Evolutionary conservation across 2,329 filamentous ascomycete genomes (phyloP).

Genomic region (Penicillium polonicum): DNA sequence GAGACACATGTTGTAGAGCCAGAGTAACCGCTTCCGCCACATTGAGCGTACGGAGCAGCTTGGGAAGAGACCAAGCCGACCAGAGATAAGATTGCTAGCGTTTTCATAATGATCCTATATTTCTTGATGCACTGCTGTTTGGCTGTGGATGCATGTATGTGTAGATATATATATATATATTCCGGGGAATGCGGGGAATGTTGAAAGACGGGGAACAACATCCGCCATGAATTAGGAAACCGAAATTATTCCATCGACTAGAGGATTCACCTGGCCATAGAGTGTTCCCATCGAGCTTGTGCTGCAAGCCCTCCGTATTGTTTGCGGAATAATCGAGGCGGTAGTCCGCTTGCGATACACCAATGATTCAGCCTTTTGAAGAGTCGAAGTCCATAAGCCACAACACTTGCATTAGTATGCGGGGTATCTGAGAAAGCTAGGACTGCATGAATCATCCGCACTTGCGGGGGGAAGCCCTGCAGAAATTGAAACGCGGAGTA

Average conservation of each 20-base stretch:
- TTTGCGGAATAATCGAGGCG: constrained; percentile 15
- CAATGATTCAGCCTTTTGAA: background rate
- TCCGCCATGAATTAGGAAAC: constrained; percentile 11
- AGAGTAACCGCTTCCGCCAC: constrained; percentile 18
- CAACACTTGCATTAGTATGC: background rate
- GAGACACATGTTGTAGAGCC: constrained; percentile 16
- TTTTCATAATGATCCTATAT: constrained; percentile 19
- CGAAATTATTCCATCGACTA: background rate
- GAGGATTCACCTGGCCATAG: background rate
- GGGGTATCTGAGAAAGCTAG: background rate
- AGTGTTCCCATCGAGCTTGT: background rate
- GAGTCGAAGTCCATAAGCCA: background rate
- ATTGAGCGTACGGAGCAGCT: constrained; percentile 22
- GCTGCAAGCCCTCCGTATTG: constrained; percentile 14
- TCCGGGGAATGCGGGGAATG: background rate
- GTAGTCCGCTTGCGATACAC: background rate
- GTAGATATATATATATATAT: background rate
- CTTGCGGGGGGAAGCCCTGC: background rate
- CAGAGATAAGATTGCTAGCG: constrained; percentile 13
- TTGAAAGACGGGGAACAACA: background rate
- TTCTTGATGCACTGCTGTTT: background rate
- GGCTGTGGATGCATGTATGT: no score
- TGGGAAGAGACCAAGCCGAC: constrained; percentile 23
- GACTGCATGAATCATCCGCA: background rate
- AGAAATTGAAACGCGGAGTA: background rate